phyloP scores from a whole-genome alignment of 129 eudicot genomes.

The Ambrosia trifida region DNA sequence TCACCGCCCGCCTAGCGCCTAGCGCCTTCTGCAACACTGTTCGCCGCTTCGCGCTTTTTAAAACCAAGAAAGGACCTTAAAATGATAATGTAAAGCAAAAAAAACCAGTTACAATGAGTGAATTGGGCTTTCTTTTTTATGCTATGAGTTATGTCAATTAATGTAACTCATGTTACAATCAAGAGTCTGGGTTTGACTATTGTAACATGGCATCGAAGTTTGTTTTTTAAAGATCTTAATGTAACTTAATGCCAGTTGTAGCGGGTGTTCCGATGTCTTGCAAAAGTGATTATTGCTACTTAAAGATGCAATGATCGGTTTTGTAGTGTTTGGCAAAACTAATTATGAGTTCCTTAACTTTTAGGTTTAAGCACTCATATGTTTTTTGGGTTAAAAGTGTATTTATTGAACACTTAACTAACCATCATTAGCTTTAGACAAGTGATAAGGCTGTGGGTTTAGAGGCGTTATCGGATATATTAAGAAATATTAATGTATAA shows the following conservation, averaged over 20 bases:
- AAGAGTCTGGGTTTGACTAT: not conserved
- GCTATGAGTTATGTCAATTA: not conserved
- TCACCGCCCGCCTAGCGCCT: too few relatives aligned
- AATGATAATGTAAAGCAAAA: not conserved
- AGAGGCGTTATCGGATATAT: too few relatives aligned
- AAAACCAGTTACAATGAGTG: not conserved
- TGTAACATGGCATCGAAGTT: not conserved
- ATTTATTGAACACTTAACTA: not conserved
- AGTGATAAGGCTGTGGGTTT: not conserved
- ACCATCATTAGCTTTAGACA: not conserved
- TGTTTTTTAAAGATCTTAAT: not conserved
- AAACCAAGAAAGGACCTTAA: not conserved
- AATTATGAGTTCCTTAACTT: not conserved
- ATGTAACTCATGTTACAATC: not conserved
- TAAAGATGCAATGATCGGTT: slow-evolving; percentile 6
- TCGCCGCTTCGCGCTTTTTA: too few relatives aligned
- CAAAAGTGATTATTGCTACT: not conserved
- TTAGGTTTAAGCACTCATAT: too few relatives aligned
- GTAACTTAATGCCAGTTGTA: not conserved
- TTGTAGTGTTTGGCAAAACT: slow-evolving; percentile 12
- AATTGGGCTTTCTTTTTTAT: not conserved
- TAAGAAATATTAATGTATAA: not conserved
- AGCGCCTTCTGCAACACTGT: too few relatives aligned
- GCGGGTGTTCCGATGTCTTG: slow-evolving; percentile 4
- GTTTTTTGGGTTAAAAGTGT: too few relatives aligned